phyloP scores from a whole-genome alignment of 2,329 filamentous ascomycete genomes.

The Talaromyces sp. region DNA sequence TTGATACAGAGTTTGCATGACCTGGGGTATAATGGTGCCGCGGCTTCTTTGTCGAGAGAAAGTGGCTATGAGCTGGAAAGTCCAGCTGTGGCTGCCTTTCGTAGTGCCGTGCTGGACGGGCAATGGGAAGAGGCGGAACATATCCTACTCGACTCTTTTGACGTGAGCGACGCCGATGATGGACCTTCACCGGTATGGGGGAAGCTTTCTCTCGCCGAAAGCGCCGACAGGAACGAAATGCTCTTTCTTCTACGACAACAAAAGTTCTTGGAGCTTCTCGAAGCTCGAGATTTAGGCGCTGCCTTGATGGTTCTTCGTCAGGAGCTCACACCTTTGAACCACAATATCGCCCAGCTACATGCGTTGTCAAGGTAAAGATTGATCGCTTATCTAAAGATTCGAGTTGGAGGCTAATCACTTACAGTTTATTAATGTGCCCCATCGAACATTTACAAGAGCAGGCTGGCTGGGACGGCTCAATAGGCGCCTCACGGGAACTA shows the following conservation, averaged over 20 bases:
- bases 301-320: conserved; percentile 79
- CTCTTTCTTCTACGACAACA: conserved; percentile 84
- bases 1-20: conserved; percentile 86
- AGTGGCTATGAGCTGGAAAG: conserved; percentile 87
- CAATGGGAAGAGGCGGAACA: conserved; percentile 81
- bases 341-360: conserved; percentile 71
- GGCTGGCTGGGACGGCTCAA: conserved; percentile 79
- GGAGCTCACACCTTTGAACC: conserved; percentile 80
- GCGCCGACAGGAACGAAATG: conserved; percentile 72
- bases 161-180: conserved; percentile 27
- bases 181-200: conserved; percentile 32
- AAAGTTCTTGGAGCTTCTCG: conserved; percentile 87
- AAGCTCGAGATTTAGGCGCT: conserved; percentile 63
- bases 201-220: conserved; percentile 68
- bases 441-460: conserved; percentile 68
- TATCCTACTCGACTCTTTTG: conserved; percentile 57
- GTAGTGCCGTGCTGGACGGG: conserved; percentile 71
- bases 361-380: conserved; percentile 63
- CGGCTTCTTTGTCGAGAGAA: conserved; percentile 66
- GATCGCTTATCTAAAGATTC: neutral
- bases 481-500: conserved; percentile 64
- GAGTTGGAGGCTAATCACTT: neutral
- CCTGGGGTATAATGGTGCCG: conserved; percentile 76
- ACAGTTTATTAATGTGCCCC: conserved; percentile 81
- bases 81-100: conserved; percentile 76